Evolutionary conservation across 441 rosid species (phyloP).

Genomic region (Euphorbia celastroides): DNA sequence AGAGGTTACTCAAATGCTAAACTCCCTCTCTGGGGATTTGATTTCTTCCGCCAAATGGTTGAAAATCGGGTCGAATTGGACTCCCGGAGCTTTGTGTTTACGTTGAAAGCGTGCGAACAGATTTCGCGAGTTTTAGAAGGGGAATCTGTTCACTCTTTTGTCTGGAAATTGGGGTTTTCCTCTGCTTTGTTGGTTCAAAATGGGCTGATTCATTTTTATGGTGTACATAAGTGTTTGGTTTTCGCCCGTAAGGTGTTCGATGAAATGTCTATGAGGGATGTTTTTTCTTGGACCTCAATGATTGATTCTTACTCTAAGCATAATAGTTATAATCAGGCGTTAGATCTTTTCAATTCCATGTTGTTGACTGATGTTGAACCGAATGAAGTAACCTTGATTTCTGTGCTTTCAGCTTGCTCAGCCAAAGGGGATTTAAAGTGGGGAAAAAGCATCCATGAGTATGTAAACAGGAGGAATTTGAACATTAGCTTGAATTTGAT

Average conservation of each 20-base stretch:
- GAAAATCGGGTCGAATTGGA: slow-evolving; percentile 6
- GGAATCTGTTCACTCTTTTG: slow-evolving; percentile 4
- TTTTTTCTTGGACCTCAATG: slow-evolving; percentile 20
- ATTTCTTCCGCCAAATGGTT: slow-evolving; percentile 12
- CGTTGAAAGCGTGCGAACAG: slow-evolving; percentile 13
- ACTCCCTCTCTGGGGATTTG: slow-evolving; percentile 3
- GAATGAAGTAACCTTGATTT: slow-evolving; percentile 14
- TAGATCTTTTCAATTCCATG: slow-evolving; percentile 12
- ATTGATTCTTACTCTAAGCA: slow-evolving; percentile 10
- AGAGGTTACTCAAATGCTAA: slow-evolving; percentile 9
- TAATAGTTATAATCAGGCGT: slow-evolving; percentile 8
- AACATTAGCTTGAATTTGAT: not conserved
- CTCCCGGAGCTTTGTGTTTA: slow-evolving; percentile 12
- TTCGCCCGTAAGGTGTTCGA: slow-evolving; percentile 16
- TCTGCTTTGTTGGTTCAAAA: slow-evolving; percentile 14
- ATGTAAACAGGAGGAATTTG: slow-evolving; percentile 7
- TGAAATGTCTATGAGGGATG: slow-evolving; percentile 15
- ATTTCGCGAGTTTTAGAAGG: slow-evolving; percentile 8
- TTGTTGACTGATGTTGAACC: slow-evolving; percentile 15
- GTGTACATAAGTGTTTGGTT: slow-evolving; percentile 8
- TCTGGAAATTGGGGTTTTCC: slow-evolving; percentile 15
- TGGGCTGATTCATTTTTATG: slow-evolving; percentile 12
- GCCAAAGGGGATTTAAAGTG: slow-evolving; percentile 8
- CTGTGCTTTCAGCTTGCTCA: slow-evolving; percentile 16
- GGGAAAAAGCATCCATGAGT: slow-evolving; percentile 8